phyloP scores from a whole-genome alignment of 495 filamentous ascomycete genomes.

The Penicillium cosmopolitanum region DNA sequence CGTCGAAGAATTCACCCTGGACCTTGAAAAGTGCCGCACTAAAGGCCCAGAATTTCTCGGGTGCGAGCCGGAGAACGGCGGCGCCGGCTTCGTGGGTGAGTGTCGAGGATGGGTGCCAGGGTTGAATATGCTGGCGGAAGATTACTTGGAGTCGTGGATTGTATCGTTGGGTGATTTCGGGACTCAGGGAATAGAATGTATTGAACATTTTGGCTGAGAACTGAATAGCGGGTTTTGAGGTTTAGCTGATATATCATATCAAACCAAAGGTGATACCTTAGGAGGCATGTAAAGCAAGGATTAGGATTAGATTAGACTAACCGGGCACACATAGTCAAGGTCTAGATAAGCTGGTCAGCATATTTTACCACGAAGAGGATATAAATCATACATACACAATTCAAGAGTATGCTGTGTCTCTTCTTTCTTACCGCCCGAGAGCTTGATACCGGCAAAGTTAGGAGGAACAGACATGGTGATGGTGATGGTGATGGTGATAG shows the following conservation, averaged over 20 bases:
- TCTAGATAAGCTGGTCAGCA: slow-evolving; percentile 38
- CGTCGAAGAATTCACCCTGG: slow-evolving; percentile 79
- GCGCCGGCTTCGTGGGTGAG: slow-evolving; percentile 84
- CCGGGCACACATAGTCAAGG: slow-evolving; percentile 86
- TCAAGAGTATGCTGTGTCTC: slow-evolving; percentile 72
- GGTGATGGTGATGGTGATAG: slow-evolving; percentile 45
- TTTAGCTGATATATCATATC: too few species aligned
- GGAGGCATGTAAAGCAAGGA: background rate
- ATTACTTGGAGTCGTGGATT: slow-evolving; percentile 66
- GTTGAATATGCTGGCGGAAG: slow-evolving; percentile 90
- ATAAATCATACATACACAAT: slow-evolving; percentile 52
- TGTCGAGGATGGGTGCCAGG: slow-evolving; percentile 92
- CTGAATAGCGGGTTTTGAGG: slow-evolving; percentile 14
- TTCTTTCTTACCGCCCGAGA: slow-evolving; percentile 43
- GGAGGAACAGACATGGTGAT: slow-evolving; percentile 72
- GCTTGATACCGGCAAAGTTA: slow-evolving; percentile 73
- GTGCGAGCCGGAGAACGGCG: slow-evolving; percentile 69
- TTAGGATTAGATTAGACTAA: slow-evolving; percentile 35
- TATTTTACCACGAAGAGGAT: background rate
- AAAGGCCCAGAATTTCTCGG: slow-evolving; percentile 77
- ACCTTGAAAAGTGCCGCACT: slow-evolving; percentile 69
- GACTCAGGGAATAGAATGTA: slow-evolving; percentile 65
- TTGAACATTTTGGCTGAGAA: slow-evolving; percentile 74
- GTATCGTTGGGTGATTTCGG: slow-evolving; percentile 59
- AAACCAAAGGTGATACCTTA: too few species aligned